Evolutionary conservation across 129 eudicot genomes (phyloP), one percentile per base, ranked within the genome.

Genomic region (Saussurea involucrata): DNA sequence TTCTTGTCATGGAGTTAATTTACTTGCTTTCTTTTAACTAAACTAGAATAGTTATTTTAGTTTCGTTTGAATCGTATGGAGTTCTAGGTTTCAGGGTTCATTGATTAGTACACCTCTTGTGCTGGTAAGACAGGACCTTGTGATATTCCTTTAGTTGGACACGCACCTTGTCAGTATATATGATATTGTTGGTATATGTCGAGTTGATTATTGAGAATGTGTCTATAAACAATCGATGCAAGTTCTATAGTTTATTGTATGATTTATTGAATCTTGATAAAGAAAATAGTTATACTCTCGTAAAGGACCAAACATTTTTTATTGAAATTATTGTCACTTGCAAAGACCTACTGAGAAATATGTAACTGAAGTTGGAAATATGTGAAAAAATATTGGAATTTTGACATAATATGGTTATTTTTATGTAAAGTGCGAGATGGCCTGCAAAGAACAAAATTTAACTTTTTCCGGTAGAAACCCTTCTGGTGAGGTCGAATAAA

Each of bases 1-100:
- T 80, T 80, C 79, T 36, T 80, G 6, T 53, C 29, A 73, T 53
- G 22, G 36, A 68, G 36, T 66, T 10, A 40, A 40, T 66, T 10
- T 61, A 40, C 33, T 31, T 31, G 49, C 12, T 18, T 31, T 63
- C 10, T 28, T 3, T 22, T 36, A 6, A 20, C 31, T 12, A 63
- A 63, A 24, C 68, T 24, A 63, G 22, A 24, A 24, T 10, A 24
- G 24, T 9, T n/a, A 20, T 8, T 57, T 11, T 8, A 63, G 17
- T 8, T 10, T 24, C 24, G 2, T 18, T 36, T 36, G 12, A 36
- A 36, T 11, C 44, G 2, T 36, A 11, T 8, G 44, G 44, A 36
- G 6, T 6, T 33, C 6, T 33, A n/a, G n/a, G n/a, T n/a, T n/a
- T n/a, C n/a, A n/a, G n/a, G n/a, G n/a, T n/a, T n/a, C n/a, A n/a